phyloP scores from a whole-genome alignment of 2,329 filamentous ascomycete species.

The Colletotrichum horii region DNA sequence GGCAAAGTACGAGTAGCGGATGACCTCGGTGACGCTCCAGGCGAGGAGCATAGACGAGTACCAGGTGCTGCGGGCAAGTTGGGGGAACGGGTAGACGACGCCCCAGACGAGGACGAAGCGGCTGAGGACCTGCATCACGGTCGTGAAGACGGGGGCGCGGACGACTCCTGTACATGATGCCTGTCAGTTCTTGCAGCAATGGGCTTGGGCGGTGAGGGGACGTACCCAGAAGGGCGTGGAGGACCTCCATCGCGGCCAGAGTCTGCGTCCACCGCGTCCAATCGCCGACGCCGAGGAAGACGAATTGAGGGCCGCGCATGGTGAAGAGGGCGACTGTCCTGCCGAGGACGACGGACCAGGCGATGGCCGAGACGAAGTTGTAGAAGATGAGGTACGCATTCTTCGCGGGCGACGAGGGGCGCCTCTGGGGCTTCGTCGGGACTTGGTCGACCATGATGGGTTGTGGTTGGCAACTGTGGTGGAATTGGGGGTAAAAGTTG shows the following conservation, averaged over 20 bases:
- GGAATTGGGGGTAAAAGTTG: not conserved
- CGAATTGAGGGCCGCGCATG: conserved; percentile 58
- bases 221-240: conserved; percentile 80
- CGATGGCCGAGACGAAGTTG: conserved; percentile 77
- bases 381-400: conserved; percentile 81
- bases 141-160: conserved; percentile 83
- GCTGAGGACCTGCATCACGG: conserved; percentile 86
- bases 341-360: conserved; percentile 81
- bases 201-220: not conserved
- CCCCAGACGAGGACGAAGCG: conserved; percentile 91
- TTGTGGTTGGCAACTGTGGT: not conserved
- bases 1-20: conserved; percentile 92
- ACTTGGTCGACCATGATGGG: conserved; percentile 21
- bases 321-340: conserved; percentile 65
- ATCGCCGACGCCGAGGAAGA: conserved; percentile 66
- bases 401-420: conserved; percentile 51
- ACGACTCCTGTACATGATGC: conserved; percentile 70
- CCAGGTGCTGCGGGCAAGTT: conserved; percentile 62
- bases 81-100: conserved; percentile 76
- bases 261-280: conserved; percentile 85
- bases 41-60: conserved; percentile 84
- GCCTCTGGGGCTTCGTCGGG: conserved; percentile 20
- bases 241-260: conserved; percentile 79
- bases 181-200: not conserved
- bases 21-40: conserved; percentile 90